A percentile compares a stretch with the other conserved stretches of the same genome.
Conservation (phyloP, 1,284 basidiomycete species). For the Puccinia coronata region DNA sequence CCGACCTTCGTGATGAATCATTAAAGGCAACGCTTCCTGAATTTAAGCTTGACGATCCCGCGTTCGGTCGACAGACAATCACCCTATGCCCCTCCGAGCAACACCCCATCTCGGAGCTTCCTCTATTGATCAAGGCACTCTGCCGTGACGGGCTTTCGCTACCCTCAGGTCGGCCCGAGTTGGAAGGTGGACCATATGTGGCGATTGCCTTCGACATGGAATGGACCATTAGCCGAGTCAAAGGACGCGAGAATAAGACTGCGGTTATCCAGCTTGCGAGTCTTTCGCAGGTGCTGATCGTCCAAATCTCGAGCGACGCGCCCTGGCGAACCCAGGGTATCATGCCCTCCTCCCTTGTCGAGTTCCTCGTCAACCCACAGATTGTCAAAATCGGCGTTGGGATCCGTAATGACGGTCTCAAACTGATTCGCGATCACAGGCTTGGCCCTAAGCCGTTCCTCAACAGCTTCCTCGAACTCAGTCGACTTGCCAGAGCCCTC, state of each 20-base stretch:
- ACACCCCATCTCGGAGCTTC: neutral
- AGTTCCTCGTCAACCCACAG: slow-evolving; percentile 9
- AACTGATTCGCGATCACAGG: slow-evolving; percentile 28
- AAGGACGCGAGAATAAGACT: slow-evolving; percentile 21
- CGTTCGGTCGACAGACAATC: slow-evolving; percentile 6
- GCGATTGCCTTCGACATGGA: slow-evolving; percentile 43
- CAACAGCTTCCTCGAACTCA: slow-evolving; percentile 39
- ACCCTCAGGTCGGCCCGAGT: neutral
- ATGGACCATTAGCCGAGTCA: slow-evolving; percentile 10
- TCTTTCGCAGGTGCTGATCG: slow-evolving; percentile 7
- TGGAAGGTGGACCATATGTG: neutral
- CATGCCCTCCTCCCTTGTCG: neutral
- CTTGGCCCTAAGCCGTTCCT: slow-evolving; percentile 4
- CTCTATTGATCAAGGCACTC: slow-evolving; percentile 9
- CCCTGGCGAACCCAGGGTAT: neutral
- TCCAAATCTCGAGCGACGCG: slow-evolving; percentile 19
- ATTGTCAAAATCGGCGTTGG: slow-evolving; percentile 46
- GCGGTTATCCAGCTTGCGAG: slow-evolving; percentile 26
- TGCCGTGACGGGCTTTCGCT: slow-evolving; percentile 25
- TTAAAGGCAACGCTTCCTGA: neutral
- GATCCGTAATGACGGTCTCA: slow-evolving; percentile 39
- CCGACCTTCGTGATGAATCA: neutral
- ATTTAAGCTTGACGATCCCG: slow-evolving; percentile 11
- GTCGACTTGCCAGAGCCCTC: slow-evolving; percentile 17
- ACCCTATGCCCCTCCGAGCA: slow-evolving; percentile 19